phyloP scores from a whole-genome alignment of 345 rosid species.

The Citrus sinensis region DNA sequence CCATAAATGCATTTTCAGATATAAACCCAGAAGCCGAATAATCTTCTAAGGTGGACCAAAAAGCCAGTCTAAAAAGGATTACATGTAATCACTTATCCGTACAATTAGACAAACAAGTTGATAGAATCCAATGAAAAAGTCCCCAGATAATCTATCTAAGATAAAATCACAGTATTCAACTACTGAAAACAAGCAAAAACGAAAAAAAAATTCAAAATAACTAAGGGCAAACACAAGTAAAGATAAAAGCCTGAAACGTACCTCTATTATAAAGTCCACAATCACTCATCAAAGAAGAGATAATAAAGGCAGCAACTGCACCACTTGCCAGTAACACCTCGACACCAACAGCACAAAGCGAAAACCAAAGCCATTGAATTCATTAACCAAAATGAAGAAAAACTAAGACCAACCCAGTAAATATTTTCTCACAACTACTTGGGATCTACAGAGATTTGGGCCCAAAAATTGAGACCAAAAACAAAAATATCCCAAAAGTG shows the following conservation, averaged over 20 bases:
- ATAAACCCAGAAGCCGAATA: conserved; percentile 10
- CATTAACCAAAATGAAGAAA: conserved; percentile 19
- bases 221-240: not conserved
- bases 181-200: not conserved
- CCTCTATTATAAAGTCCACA: conserved; percentile 23
- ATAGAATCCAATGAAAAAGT: not conserved
- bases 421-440: conserved; percentile 19
- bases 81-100: not conserved
- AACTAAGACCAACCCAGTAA: conserved; percentile 21
- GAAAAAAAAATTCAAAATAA: not conserved
- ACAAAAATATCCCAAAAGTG: not conserved
- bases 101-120: not conserved
- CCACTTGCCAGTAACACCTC: conserved; percentile 25
- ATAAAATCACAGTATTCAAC: not conserved
- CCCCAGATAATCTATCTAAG: not conserved
- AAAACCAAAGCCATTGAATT: conserved; percentile 20
- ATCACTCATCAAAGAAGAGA: conserved; percentile 31
- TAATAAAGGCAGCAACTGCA: conserved; percentile 25
- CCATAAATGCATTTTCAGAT: not conserved
- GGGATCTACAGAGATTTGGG: conserved; percentile 27
- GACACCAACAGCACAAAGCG: conserved; percentile 11
- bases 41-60: not conserved
- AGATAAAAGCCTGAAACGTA: conserved; percentile 7
- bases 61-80: not conserved
- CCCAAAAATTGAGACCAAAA: not conserved